A percentile compares a stretch with the other conserved stretches of the same genome.
These are phyloP conservation scores for Zychaea mexicana DNA, from an alignment of 371 early-diverging fungal genomes.

Conservation along the genomic window DNA sequence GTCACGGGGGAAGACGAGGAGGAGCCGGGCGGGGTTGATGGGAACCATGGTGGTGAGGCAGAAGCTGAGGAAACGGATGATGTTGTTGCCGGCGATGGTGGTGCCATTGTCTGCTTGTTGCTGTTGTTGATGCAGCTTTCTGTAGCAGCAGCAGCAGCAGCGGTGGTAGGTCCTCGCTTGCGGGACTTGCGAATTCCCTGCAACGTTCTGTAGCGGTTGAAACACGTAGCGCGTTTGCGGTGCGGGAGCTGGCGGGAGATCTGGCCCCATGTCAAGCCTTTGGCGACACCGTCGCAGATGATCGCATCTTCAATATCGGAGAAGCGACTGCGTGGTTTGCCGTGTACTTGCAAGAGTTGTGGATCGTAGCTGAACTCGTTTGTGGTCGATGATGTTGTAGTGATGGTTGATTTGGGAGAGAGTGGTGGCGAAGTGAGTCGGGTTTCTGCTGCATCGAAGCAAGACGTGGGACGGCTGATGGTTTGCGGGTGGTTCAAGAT, in stretches of 20 bases:
- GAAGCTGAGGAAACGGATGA: neutral
- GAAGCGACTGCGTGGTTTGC: conserved; percentile 53
- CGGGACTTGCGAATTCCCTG: conserved; percentile 55
- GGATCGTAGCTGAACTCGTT: conserved; percentile 1
- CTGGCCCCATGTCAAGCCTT: conserved; percentile 54
- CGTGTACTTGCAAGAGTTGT: conserved; percentile 18
- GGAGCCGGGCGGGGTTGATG: conserved; percentile 10
- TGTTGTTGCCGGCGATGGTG: neutral
- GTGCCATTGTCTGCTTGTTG: neutral
- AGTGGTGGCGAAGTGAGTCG: conserved; percentile 40
- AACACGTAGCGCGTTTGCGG: conserved; percentile 55
- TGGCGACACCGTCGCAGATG: conserved; percentile 52
- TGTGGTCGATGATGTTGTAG: neutral
- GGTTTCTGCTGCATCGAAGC: neutral
- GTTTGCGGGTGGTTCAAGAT: conserved; percentile 43
- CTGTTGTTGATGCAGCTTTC: neutral
- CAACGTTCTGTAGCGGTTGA: conserved; percentile 51
- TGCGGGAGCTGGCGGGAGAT: conserved; percentile 54
- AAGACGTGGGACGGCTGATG: conserved; percentile 1
- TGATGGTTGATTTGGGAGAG: conserved; percentile 26
- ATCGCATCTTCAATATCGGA: conserved; percentile 49
- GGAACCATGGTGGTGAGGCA: conserved; percentile 12
- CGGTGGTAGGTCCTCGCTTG: conserved; percentile 15
- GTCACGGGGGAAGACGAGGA: conserved; percentile 1
- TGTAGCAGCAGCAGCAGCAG: neutral